Evolutionary conservation across 2,329 filamentous ascomycete genomes (phyloP).

Genomic region (Aureobasidium subglaciale): DNA sequence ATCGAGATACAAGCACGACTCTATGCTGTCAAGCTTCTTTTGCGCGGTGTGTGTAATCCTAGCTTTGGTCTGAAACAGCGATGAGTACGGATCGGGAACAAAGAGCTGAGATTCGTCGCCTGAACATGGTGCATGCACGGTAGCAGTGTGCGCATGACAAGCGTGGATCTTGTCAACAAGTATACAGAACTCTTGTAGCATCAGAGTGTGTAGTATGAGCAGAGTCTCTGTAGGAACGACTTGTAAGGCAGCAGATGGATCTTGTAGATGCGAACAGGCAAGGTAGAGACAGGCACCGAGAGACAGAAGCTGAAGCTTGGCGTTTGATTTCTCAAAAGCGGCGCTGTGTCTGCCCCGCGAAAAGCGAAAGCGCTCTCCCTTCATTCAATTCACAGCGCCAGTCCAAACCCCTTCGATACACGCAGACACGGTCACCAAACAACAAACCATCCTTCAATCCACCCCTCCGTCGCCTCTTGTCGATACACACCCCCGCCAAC

Average conservation of each 20-base stretch:
- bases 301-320: background rate
- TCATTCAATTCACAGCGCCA: constrained; percentile 1
- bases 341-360: constrained; percentile 5
- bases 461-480: background rate
- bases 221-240: background rate
- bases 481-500: background rate
- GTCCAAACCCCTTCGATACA: constrained; percentile 1
- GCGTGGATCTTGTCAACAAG: background rate
- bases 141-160: background rate
- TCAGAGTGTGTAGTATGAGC: too few relatives aligned
- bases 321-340: background rate
- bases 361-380: constrained; percentile 2
- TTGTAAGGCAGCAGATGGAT: too few relatives aligned
- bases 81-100: background rate
- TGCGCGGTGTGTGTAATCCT: constrained; percentile 1
- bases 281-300: background rate
- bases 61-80: constrained; percentile 3
- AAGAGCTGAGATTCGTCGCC: background rate
- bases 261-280: too few relatives aligned
- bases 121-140: background rate
- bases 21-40: background rate
- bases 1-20: background rate
- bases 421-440: background rate
- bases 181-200: too few relatives aligned
- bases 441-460: background rate